A percentile compares a stretch with the other conserved stretches of the same genome.
These are phyloP conservation scores for Miscanthus sacchariflorus DNA, from an alignment of 202 grass and related monocot species.

Conservation along the genomic window DNA sequence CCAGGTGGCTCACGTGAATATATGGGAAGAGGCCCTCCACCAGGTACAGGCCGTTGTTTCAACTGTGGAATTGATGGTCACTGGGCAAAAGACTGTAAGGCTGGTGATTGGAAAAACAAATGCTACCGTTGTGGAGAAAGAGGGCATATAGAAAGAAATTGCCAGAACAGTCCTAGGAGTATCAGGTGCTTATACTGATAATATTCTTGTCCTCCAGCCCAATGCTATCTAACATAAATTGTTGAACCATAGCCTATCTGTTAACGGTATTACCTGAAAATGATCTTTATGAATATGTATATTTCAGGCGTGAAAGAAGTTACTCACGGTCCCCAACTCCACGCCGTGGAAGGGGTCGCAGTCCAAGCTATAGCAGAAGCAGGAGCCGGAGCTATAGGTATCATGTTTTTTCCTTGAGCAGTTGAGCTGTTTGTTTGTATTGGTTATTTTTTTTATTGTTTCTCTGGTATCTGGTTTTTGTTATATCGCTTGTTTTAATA, in stretches of 20 bases:
- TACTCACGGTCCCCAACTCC: slow-evolving; percentile 81
- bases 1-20: slow-evolving; percentile 83
- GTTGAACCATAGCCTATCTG: neutral
- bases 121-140: slow-evolving; percentile 98
- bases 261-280: neutral
- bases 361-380: slow-evolving; percentile 88
- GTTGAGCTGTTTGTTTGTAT: neutral
- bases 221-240: neutral
- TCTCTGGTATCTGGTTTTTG: neutral
- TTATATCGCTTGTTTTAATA: neutral
- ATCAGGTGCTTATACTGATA: slow-evolving; percentile 45
- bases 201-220: neutral
- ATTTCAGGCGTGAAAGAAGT: slow-evolving; percentile 75
- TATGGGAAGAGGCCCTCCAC: slow-evolving; percentile 86
- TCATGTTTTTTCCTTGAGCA: neutral
- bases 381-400: slow-evolving; percentile 77
- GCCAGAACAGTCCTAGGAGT: slow-evolving; percentile 93
- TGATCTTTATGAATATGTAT: neutral
- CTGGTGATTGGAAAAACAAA: slow-evolving; percentile 99
- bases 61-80: slow-evolving; percentile 98
- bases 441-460: neutral
- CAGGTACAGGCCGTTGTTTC: slow-evolving; percentile 94
- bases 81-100: slow-evolving; percentile 94
- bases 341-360: slow-evolving; percentile 62
- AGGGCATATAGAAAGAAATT: slow-evolving; percentile 97